These are phyloP conservation scores for Fusarium sp. DNA, from an alignment of 2,329 filamentous ascomycete genomes.

Conservation along the genomic window DNA sequence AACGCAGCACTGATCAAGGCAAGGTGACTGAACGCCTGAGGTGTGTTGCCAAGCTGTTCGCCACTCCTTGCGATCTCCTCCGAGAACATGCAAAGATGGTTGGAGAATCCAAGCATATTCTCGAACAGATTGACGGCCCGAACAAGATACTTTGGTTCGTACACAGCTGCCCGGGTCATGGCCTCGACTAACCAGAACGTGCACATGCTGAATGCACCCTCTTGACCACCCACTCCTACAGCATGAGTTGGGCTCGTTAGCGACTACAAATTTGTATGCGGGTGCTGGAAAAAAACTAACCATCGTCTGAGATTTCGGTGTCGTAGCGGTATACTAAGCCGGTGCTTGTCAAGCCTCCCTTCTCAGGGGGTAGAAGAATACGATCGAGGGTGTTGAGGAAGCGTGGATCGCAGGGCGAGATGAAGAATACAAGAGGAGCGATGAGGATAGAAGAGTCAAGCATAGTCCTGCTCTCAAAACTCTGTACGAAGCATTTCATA, in stretches of 20 bases:
- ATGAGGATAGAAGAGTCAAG: conserved; percentile 82
- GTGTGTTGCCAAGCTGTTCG: conserved; percentile 84
- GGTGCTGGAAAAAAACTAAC: conserved; percentile 57
- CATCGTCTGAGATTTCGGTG: conserved; percentile 76
- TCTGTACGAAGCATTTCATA: conserved; percentile 79
- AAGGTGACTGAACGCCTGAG: conserved; percentile 83
- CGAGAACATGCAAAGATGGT: conserved; percentile 83
- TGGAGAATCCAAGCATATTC: conserved; percentile 82
- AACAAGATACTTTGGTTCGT: conserved; percentile 73
- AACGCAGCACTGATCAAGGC: conserved; percentile 83
- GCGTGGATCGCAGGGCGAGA: conserved; percentile 80
- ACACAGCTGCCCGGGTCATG: conserved; percentile 75
- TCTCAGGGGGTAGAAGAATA: conserved; percentile 79
- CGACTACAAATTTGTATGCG: not conserved
- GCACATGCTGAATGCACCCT: conserved; percentile 85
- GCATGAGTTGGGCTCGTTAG: conserved; percentile 15
- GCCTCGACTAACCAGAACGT: conserved; percentile 88
- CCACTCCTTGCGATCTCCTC: conserved; percentile 82
- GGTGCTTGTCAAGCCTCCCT: conserved; percentile 80
- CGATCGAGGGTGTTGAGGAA: conserved; percentile 79
- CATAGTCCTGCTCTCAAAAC: conserved; percentile 77
- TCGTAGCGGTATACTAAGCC: conserved; percentile 83
- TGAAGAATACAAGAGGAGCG: conserved; percentile 83
- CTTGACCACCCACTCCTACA: conserved; percentile 77
- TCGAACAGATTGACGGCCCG: conserved; percentile 79